Evolutionary conservation across 768 basidiomycete genomes (phyloP), one percentile per base, ranked within the genome.

Genomic region (Phylloporus sp.): DNA sequence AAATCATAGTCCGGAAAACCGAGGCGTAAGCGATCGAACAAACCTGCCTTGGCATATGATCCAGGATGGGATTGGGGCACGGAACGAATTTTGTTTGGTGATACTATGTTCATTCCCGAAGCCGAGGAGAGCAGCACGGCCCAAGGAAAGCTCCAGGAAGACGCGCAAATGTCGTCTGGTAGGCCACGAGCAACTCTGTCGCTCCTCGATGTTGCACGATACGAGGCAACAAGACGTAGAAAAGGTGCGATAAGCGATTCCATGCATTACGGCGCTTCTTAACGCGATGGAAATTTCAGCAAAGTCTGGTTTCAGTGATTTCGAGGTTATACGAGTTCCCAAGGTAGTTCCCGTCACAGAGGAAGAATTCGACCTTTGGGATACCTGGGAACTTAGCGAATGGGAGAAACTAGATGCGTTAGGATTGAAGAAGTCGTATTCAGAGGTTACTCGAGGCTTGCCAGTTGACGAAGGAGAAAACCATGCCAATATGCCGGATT

Each of bases 11-110:
- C 11, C 18, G 58, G 58, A 38, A 55, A 42, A 44, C 63, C 58
- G 27, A 55, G 38, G n/a, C 55, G 47, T 10, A 42, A 27, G n/a
- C 50, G 56, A 39, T 28, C 12, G 10, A 35, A 58, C 11, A 55
- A 48, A 34, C 63, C 58, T 13, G 18, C 42, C 2, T 49, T 63
- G 44, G 39, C 23, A 18, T 24, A 58, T 4, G 64, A 64, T 31
- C 36, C 40, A 13, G 60, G 56, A 28, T 64, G 63, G 60, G 58
- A 65, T 27, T 65, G 63, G 63, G 63, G 65, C 12, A 60, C 55
- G 39, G 45, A 31, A 11, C 55, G 28, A 23, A 10, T 65, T 39
- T 15, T 51, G 18, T 47, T 55, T 40, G 29, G 18, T 6, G 48
- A 47, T 20, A 39, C 36, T 9, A 22, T 16, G 8, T 6, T 24